Evolutionary conservation across 257 asterid genomes (phyloP).

Genomic region (Nicotiana tabacum): DNA sequence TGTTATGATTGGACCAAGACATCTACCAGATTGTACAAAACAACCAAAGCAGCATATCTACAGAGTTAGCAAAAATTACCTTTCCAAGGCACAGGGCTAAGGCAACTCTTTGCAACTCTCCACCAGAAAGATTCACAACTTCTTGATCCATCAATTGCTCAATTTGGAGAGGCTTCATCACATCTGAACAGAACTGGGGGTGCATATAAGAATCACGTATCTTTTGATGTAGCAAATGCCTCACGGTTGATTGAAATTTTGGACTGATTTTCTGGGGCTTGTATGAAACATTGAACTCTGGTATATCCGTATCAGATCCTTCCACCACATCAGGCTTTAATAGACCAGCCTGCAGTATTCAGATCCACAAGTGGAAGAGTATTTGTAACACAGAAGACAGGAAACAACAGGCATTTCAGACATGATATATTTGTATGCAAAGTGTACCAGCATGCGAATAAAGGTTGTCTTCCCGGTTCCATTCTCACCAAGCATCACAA

Average conservation of each 20-base stretch:
- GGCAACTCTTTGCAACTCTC: slow-evolving; percentile 98
- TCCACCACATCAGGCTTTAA: slow-evolving; percentile 80
- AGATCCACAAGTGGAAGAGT: background rate
- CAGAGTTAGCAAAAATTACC: slow-evolving; percentile 31
- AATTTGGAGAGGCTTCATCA: slow-evolving; percentile 95
- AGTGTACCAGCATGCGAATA: slow-evolving; percentile 84
- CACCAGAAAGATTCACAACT: slow-evolving; percentile 96
- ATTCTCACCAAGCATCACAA: slow-evolving; percentile 99
- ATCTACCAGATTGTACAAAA: slow-evolving; percentile 1
- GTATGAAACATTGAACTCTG: slow-evolving; percentile 94
- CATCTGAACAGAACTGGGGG: slow-evolving; percentile 94
- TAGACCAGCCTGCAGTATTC: slow-evolving; percentile 69
- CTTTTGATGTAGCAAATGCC: slow-evolving; percentile 71
- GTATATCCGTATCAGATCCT: slow-evolving; percentile 77
- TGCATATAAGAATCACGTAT: slow-evolving; percentile 86
- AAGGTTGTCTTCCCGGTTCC: slow-evolving; percentile 99
- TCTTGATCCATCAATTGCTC: slow-evolving; percentile 98
- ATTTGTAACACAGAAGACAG: background rate
- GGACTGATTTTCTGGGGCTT: slow-evolving; percentile 98
- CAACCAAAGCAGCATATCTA: background rate
- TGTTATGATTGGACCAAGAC: background rate
- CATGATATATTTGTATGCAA: slow-evolving; percentile 1
- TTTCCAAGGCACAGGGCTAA: slow-evolving; percentile 91
- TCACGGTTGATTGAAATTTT: slow-evolving; percentile 57
- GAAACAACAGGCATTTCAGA: background rate